Percentiles rank a stretch among this genome's conserved stretches.
phyloP scores from a whole-genome alignment of 2,329 filamentous ascomycete species.

The Tolypocladium nubicola region DNA sequence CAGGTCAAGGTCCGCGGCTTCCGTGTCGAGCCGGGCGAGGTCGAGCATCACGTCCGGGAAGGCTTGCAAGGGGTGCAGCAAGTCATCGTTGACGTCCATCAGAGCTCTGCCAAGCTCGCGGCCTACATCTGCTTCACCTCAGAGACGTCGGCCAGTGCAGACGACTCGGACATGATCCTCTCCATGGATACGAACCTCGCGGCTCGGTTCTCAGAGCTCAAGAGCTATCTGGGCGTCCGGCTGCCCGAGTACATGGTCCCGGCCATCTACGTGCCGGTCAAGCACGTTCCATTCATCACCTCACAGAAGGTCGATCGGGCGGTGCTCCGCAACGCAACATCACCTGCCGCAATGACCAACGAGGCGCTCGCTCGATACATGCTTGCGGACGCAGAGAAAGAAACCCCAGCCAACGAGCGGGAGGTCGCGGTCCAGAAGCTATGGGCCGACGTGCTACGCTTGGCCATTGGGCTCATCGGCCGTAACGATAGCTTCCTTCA shows the following conservation, averaged over 20 bases:
- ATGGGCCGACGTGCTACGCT: conserved; percentile 2
- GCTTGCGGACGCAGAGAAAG: neutral
- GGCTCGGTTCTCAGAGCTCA: neutral
- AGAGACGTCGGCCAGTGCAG: neutral
- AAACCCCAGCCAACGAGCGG: neutral
- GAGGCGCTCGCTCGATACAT: neutral
- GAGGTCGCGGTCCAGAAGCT: neutral
- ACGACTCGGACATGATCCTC: neutral
- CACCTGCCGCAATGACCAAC: neutral
- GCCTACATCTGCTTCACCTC: neutral
- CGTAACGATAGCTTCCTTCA: neutral
- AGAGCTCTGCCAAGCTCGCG: neutral
- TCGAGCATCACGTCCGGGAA: conserved; percentile 4
- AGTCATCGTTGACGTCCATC: neutral
- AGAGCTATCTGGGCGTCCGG: neutral
- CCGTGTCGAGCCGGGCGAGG: conserved; percentile 8
- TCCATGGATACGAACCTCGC: neutral
- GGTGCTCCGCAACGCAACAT: neutral
- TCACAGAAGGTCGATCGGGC: conserved; percentile 9
- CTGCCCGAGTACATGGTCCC: conserved; percentile 3
- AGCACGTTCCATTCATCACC: conserved; percentile 5
- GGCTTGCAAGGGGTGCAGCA: neutral
- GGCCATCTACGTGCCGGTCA: conserved; percentile 6
- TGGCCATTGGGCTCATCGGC: neutral
- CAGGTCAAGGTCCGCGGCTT: conserved; percentile 6